These are phyloP conservation scores for Silene coronaria DNA, from an alignment of 179 eudicot species.

Conservation along the genomic window DNA sequence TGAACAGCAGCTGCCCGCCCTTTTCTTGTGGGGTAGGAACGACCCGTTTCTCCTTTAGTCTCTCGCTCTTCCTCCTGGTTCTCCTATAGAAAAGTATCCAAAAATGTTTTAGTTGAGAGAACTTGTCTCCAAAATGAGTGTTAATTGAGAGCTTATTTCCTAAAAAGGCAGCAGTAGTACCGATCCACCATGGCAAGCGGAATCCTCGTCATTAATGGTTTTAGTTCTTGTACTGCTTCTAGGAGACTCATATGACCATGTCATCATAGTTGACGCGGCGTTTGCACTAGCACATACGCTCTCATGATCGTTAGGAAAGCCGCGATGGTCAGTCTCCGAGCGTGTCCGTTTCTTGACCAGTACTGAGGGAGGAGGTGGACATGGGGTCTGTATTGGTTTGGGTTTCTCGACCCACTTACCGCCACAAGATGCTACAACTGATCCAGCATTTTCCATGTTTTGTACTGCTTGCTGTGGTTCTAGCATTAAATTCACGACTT, in stretches of 20 bases:
- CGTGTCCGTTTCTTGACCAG: constrained; percentile 40
- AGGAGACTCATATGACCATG: constrained; percentile 63
- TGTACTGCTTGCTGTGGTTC: constrained; percentile 18
- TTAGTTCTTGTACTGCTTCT: constrained; percentile 42
- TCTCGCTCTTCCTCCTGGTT: constrained; percentile 48
- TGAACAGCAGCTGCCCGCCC: constrained; percentile 70
- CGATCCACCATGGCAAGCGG: constrained; percentile 53
- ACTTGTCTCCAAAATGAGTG: neutral
- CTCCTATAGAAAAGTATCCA: constrained; percentile 32
- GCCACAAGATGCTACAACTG: constrained; percentile 38
- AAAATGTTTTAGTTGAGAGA: neutral
- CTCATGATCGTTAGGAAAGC: constrained; percentile 29
- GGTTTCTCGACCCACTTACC: constrained; percentile 36
- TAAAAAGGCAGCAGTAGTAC: constrained; percentile 27
- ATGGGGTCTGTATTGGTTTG: constrained; percentile 16
- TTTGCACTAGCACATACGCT: constrained; percentile 57
- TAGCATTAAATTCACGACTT: constrained; percentile 18
- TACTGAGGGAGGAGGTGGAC: constrained; percentile 24
- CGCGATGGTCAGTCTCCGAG: constrained; percentile 32
- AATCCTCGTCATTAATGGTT: constrained; percentile 55
- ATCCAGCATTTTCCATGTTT: constrained; percentile 28
- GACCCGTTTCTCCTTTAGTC: constrained; percentile 45
- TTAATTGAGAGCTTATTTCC: neutral
- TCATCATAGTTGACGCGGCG: constrained; percentile 48
- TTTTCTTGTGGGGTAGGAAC: constrained; percentile 52